Evolutionary conservation across 148 eudicot species (phyloP), one percentile per base, ranked within the genome.

Genomic region (Diospyros lotus): DNA sequence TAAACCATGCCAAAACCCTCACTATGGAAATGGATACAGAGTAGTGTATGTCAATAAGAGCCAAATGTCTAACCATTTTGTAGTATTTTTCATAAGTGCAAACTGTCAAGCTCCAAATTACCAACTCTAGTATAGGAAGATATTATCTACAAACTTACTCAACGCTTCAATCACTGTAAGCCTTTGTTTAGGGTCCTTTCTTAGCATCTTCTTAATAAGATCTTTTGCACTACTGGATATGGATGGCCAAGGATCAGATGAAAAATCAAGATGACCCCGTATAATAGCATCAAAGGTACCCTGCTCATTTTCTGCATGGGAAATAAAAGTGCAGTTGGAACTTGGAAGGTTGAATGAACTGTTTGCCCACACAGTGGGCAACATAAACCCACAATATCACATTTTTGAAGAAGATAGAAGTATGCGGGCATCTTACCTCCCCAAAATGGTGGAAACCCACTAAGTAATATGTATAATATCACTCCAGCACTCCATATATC

Each of bases 401-500:
- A 71, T 52, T 15, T 54, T 56, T 3, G 3, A 5, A 56, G 2
- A 56, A 15, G 13, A 0, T 56, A 56, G 64, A 68, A 46, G 56
- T 45, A 64, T 28, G 28, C 0, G 28, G 28, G 28, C 28, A 28
- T 28, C 28, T 28, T 81, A 92, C 98, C 98, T 90, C 96, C 98
- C 93, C 96, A 94, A 70, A 94, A 94, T 64, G 98, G 98, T 46
- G 98, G 98, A 73, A 94, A 91, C 40, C 98, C 98, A 80, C 98
- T 92, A 58, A 94, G 94, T 64, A 94, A 83, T 38, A 94, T 92
- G 82, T 94, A 94, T 15, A 94, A 82, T 81, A 95, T 95, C 74
- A 95, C 97, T 66, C 98, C 98, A 63, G 92, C 97, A 84, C 98
- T 94, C 97, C 97, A 95, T 75, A 95, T 84, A 84, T 92, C 98